Evolutionary conservation across 2,329 filamentous ascomycete species (phyloP), one percentile per base, ranked within the genome.

Genomic region (Alternaria solani): DNA sequence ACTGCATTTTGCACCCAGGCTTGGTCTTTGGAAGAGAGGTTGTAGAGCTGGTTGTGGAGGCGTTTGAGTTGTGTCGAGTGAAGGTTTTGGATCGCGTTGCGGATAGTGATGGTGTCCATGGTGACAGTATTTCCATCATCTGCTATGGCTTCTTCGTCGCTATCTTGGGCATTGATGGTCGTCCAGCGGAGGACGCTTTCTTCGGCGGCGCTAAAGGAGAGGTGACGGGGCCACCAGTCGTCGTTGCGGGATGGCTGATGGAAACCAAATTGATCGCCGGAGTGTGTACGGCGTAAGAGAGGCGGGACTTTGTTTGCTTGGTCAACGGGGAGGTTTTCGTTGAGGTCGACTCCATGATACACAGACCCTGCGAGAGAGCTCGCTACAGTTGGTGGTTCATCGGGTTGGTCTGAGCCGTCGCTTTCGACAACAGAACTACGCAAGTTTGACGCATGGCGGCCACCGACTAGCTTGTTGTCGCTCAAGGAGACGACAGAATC

Each of bases 151-250:
- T 79, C 75, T 46, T 68, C 63, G 16, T 64, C 43, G 8, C 12
- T 20, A 41, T 23, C 11, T 60, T 56, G 32, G 12, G 76, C 75
- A 32, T 63, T 55, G 18, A 73, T 59, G 59, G 57, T 59, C 2
- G 53, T 44, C 90, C 91, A 93, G 16, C 80, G 82, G 1, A 93
- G 79, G 7, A 94, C 80, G n/a, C 88, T 90, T 61, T 93, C 89
- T 78, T 92, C 90, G 1, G 89, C 91, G 44, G 89, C 85, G 59
- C 89, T 88, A 75, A 94, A 94, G 4, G 91, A 93, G 64, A 94
- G 83, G 43, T 90, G 86, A 2, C 91, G 87, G 1, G 90, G 87
- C 86, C 89, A 92, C 58, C 86, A 86, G 28, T 83, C 83, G 62
- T 91, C 88, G 61, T 87, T 84, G 2, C 81, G 69, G 5, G 60